A percentile compares a stretch with the other conserved stretches of the same genome.
These are phyloP conservation scores for Coleophoma crateriformis DNA, from an alignment of 2,329 filamentous ascomycete species.

Conservation along the genomic window DNA sequence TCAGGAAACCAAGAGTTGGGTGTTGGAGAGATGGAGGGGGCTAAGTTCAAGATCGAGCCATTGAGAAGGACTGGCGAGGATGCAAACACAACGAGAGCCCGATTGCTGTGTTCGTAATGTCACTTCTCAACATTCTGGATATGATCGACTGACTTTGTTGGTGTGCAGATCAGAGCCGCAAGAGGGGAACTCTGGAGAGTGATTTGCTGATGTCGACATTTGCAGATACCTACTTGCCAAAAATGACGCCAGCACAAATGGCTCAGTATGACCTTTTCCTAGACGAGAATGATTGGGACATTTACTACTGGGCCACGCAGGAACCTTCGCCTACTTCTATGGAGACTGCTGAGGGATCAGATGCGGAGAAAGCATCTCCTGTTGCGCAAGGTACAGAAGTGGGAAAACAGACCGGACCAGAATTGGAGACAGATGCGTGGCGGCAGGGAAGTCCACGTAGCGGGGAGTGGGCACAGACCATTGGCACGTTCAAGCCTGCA, in stretches of 20 bases:
- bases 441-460: conserved; percentile 31
- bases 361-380: conserved; percentile 21
- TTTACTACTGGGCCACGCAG: conserved; percentile 99
- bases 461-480: conserved; percentile 95
- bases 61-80: conserved; percentile 80
- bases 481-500: conserved; percentile 89
- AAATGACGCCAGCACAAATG: conserved; percentile 70
- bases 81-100: conserved; percentile 77
- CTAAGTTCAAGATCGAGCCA: conserved; percentile 85
- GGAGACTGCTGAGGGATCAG: conserved; percentile 47
- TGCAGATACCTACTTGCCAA: conserved; percentile 69
- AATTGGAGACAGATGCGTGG: conserved; percentile 20
- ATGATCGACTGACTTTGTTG: conserved; percentile 3
- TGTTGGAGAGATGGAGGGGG: conserved; percentile 84
- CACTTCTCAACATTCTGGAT: conserved; percentile 1
- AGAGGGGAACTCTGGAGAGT: conserved; percentile 91
- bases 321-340: conserved; percentile 56
- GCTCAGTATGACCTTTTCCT: conserved; percentile 86
- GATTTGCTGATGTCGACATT: conserved; percentile 97
- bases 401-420: conserved; percentile 22
- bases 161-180: conserved; percentile 84
- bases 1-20: conserved; percentile 54
- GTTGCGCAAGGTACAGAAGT: conserved; percentile 20
- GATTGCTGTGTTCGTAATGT: conserved; percentile 56
- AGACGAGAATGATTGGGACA: conserved; percentile 99